phyloP scores from a whole-genome alignment of 2,329 filamentous ascomycete genomes.

The Albifimbria verrucaria region DNA sequence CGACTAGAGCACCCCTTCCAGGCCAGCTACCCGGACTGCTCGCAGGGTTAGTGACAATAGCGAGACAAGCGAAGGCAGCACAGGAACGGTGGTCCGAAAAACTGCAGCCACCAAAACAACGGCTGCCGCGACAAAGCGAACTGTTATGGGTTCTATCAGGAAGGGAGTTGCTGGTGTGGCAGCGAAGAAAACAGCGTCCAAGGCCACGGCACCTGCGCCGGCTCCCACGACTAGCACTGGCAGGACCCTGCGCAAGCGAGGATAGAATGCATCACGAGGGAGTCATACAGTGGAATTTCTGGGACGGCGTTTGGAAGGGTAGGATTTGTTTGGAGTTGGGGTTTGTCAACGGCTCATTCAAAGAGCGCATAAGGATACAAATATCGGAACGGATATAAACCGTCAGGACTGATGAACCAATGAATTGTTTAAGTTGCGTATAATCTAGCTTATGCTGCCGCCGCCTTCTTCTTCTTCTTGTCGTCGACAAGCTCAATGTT shows the following conservation, averaged over 20 bases:
- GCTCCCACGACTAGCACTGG: conserved; percentile 42
- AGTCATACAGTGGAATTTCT: conserved; percentile 8
- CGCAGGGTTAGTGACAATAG: conserved; percentile 57
- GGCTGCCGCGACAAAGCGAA: conserved; percentile 42
- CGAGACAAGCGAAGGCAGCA: conserved; percentile 62
- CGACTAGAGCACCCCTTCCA: conserved; percentile 32
- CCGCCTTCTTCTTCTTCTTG: conserved; percentile 74
- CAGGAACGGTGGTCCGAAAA: conserved; percentile 62
- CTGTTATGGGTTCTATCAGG: conserved; percentile 51
- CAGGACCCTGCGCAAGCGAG: conserved; percentile 54
- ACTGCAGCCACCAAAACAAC: conserved; percentile 32
- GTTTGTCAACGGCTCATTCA: conserved; percentile 1
- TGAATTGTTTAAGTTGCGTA: conserved; percentile 8
- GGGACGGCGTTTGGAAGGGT: conserved; percentile 18
- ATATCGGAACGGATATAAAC: conserved; percentile 10
- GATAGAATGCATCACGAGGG: conserved; percentile 23
- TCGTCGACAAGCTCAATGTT: conserved; percentile 95
- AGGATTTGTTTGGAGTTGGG: conserved; percentile 11
- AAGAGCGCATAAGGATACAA: not conserved
- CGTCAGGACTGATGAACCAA: conserved; percentile 14
- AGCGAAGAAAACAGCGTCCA: conserved; percentile 47
- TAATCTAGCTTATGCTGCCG: conserved; percentile 7
- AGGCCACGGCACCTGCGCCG: conserved; percentile 34
- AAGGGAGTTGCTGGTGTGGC: conserved; percentile 46
- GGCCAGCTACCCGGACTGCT: conserved; percentile 43